Percentiles rank a stretch among this genome's conserved stretches.
phyloP scores from a whole-genome alignment of 2,329 filamentous ascomycete species.

The Metarhizium sp. region DNA sequence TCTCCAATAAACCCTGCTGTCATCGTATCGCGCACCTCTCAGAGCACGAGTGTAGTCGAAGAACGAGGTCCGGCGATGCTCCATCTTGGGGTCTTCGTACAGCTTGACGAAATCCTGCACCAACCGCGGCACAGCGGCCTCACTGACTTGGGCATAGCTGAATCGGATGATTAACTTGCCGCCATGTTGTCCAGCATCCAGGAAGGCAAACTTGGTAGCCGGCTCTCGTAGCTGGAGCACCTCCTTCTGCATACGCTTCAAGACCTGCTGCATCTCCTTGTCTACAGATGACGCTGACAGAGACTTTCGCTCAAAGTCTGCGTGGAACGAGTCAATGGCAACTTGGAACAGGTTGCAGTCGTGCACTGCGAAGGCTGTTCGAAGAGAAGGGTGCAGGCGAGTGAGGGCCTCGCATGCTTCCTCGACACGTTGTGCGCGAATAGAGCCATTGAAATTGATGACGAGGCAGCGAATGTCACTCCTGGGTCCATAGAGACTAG shows the following conservation, averaged over 20 bases:
- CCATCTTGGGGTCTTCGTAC: conserved; percentile 28
- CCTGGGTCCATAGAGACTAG: conserved; percentile 32
- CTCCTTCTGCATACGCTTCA: conserved; percentile 32
- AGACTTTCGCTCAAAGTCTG: conserved; percentile 34
- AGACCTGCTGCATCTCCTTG: conserved; percentile 27
- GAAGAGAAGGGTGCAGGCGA: conserved; percentile 39
- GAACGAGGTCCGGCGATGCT: conserved; percentile 31
- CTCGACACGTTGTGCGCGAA: conserved; percentile 34
- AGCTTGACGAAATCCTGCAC: conserved; percentile 39
- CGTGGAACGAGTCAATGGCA: conserved; percentile 30
- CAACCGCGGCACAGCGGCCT: conserved; percentile 33
- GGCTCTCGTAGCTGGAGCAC: conserved; percentile 32
- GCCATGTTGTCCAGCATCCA: conserved; percentile 38
- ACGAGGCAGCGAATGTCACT: conserved; percentile 39
- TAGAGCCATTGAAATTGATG: conserved; percentile 35
- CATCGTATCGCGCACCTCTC: conserved; percentile 24
- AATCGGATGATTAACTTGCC: conserved; percentile 38
- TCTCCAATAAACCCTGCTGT: conserved; percentile 36
- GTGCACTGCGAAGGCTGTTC: conserved; percentile 42
- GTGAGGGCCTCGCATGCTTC: conserved; percentile 35
- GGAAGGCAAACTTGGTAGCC: conserved; percentile 39
- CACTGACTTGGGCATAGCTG: conserved; percentile 40
- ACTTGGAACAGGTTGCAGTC: conserved; percentile 39
- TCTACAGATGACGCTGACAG: conserved; percentile 31
- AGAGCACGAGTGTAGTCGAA: conserved; percentile 37